Base-by-base conservation (phyloP, 2,329 filamentous ascomycete species). In the Fusarium oxysporum region DNA sequence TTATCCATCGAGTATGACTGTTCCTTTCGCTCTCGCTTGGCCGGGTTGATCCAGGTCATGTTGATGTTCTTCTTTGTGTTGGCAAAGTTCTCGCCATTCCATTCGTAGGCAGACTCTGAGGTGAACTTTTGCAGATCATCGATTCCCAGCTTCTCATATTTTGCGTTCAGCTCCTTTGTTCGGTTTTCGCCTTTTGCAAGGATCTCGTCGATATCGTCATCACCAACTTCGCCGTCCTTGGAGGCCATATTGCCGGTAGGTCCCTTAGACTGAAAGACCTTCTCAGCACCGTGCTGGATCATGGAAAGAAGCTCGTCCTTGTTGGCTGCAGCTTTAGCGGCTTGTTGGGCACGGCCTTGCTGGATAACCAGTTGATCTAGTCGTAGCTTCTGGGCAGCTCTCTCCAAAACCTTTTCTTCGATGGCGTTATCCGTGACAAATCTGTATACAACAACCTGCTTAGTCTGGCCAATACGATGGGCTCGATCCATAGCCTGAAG, bases 1-100 rank as follows among this genome's bases (percentile, higher is more conserved):
- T 98, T 97, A 81, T 99, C 97, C 86, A 99, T 97, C 1, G 96
- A 98, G 81, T 99, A 99, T 9, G 94, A 95, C 80, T 98, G 95
- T 80, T 98, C 96, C 82, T 98, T 99, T 78, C 96, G 93, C 84
- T 99, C 97, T 82, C 96, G 95, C 87, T 99, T 99, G 21, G 96
- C 92, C 5, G 96, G 97, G 78, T 99, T 97, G 85, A 99, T 99
- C 97, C 97, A 99, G 79, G 87, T 95, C 73, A 98, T 89, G 54
- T 94, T 94, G 71, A 98, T 94, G 55, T 97, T 94, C 82, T 97
- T 97, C 85, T 97, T 97, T 80, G 92, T 90, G 65, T 93, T 93
- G 59, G 95, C 93, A 81, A 99, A 99, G 78, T 96, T 96, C 83
- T 98, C 92, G 51, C 96, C 96, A 73, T 99, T 99, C 97, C 97